Percentiles rank a stretch among this genome's conserved stretches.
These are phyloP conservation scores for Suillus placidus DNA, from an alignment of 768 basidiomycete genomes.

Conservation along the genomic window DNA sequence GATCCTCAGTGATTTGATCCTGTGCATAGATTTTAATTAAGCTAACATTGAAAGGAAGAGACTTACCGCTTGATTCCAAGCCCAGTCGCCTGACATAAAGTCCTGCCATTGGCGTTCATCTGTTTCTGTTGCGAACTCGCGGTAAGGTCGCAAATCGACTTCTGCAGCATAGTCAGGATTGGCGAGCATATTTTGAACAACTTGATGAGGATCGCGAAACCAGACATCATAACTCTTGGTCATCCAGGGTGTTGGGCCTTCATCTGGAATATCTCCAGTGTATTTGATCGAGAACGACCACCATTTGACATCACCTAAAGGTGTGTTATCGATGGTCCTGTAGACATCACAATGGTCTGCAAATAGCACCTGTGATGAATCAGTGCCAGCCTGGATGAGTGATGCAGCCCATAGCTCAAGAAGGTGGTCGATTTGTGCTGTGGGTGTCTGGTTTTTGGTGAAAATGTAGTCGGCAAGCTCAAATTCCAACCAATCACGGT, in stretches of 20 bases:
- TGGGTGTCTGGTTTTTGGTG: conserved; percentile 23
- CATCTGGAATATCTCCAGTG: conserved; percentile 14
- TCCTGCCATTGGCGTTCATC: no score
- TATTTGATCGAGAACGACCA: conserved; percentile 34
- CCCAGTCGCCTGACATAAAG: no score
- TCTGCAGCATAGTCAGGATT: conserved; percentile 26
- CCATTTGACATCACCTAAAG: conserved; percentile 41
- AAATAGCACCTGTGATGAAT: conserved; percentile 24
- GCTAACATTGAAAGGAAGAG: no score
- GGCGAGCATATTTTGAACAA: conserved; percentile 23
- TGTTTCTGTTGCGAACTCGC: conserved; percentile 15
- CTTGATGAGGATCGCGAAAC: conserved; percentile 24
- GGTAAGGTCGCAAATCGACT: conserved; percentile 23
- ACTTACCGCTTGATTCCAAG: no score
- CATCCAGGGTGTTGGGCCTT: conserved; percentile 30
- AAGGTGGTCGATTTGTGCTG: conserved; percentile 27
- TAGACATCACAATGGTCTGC: conserved; percentile 34
- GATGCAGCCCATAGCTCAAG: conserved; percentile 20
- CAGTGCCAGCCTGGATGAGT: conserved; percentile 12
- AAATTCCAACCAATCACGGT: conserved; percentile 16
- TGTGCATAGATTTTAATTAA: background rate
- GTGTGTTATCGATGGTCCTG: conserved; percentile 36
- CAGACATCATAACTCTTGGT: conserved; percentile 26
- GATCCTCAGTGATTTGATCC: conserved; percentile 19
- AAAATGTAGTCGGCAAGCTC: conserved; percentile 16